A percentile compares a stretch with the other conserved stretches of the same genome.
Evolutionary conservation across 106 monocot species (phyloP).

Genomic region (Apostasia shenzhenica): DNA sequence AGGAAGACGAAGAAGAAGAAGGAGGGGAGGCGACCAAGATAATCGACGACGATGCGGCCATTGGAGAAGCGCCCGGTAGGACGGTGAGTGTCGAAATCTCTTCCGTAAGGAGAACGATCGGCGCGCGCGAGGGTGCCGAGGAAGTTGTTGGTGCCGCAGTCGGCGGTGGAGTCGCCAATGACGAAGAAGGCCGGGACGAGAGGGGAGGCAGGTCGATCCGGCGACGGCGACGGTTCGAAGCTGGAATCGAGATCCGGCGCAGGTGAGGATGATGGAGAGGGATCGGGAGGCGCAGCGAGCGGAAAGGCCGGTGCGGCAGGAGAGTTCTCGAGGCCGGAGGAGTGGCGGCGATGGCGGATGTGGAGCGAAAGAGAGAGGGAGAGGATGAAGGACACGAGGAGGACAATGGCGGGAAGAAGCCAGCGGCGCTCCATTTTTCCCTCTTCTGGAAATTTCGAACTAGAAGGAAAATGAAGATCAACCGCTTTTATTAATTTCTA

Average conservation of each 20-base stretch:
- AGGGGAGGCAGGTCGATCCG: constrained; percentile 20
- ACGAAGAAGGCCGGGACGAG: constrained; percentile 71
- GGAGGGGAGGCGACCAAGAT: constrained; percentile 28
- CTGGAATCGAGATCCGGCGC: constrained; percentile 25
- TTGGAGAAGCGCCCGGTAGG: constrained; percentile 85
- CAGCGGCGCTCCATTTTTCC: not conserved
- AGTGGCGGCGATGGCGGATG: constrained; percentile 1
- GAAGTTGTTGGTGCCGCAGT: constrained; percentile 85
- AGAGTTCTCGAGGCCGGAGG: constrained; percentile 21
- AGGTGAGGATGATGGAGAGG: constrained; percentile 24
- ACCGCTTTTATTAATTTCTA: too few species aligned
- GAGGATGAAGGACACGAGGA: not conserved
- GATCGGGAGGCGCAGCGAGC: not conserved
- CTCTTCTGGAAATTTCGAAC: too few species aligned
- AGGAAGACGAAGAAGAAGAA: not conserved
- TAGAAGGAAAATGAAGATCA: too few species aligned
- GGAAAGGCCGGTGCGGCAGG: constrained; percentile 19
- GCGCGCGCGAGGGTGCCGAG: constrained; percentile 76
- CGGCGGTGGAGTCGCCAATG: constrained; percentile 79
- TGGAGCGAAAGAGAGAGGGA: not conserved
- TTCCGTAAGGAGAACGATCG: constrained; percentile 65
- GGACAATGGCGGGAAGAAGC: not conserved
- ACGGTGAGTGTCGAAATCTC: constrained; percentile 65
- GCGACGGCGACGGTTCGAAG: constrained; percentile 16
- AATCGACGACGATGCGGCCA: constrained; percentile 81